phyloP scores from a whole-genome alignment of 1,284 basidiomycete genomes.

The Rhodotorula sp. region DNA sequence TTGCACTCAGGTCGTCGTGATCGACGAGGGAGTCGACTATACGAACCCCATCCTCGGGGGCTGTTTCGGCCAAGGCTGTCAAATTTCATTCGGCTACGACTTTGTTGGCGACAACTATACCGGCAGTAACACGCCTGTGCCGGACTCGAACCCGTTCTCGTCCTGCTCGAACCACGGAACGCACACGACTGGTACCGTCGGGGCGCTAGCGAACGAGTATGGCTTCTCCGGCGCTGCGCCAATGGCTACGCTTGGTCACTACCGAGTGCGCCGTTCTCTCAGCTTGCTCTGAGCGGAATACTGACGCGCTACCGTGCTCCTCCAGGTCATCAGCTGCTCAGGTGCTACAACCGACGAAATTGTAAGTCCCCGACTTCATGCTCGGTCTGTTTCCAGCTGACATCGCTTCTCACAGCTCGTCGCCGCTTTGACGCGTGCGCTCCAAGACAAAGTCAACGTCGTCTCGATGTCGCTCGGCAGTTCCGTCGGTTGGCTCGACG shows the following conservation, averaged over 20 bases:
- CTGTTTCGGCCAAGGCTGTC: conserved; percentile 62
- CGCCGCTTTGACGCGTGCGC: background rate
- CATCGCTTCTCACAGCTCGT: background rate
- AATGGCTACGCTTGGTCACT: conserved; percentile 38
- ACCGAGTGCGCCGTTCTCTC: conserved; percentile 22
- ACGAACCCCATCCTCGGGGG: conserved; percentile 59
- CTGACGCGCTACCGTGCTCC: conserved; percentile 14
- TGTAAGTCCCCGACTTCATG: background rate
- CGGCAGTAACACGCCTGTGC: conserved; percentile 44
- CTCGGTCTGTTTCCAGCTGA: too few relatives aligned
- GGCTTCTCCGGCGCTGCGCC: conserved; percentile 42
- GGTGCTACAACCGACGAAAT: conserved; percentile 6
- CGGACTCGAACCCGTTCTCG: conserved; percentile 47
- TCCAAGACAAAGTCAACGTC: conserved; percentile 28
- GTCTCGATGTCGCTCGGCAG: conserved; percentile 31
- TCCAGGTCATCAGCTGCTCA: conserved; percentile 3
- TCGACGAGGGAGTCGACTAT: conserved; percentile 47
- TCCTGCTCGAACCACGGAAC: conserved; percentile 34
- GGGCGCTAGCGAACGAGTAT: conserved; percentile 38
- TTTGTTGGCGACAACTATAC: conserved; percentile 53
- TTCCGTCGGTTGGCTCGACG: conserved; percentile 28
- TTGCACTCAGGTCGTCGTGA: conserved; percentile 29
- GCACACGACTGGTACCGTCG: conserved; percentile 40
- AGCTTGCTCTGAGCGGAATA: conserved; percentile 9
- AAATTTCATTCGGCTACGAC: conserved; percentile 61